Conservation (phyloP, 108 stramenopile species). For the Cylindrotheca fusiformis region DNA sequence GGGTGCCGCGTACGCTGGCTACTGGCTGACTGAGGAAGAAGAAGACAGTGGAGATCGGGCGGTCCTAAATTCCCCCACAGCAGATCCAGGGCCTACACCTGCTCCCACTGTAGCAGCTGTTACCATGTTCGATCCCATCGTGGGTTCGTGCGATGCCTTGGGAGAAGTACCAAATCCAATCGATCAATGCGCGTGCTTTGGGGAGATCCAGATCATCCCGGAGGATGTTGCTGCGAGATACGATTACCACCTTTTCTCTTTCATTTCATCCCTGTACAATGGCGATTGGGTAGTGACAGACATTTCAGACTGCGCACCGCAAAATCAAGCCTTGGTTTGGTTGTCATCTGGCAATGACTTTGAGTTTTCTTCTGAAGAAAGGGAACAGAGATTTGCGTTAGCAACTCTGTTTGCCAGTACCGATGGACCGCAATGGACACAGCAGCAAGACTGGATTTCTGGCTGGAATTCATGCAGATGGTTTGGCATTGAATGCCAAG, state of each 20-base stretch:
- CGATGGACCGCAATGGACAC: slow-evolving; percentile 20
- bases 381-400: slow-evolving; percentile 30
- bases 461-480: slow-evolving; percentile 24
- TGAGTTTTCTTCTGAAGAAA: slow-evolving; percentile 9
- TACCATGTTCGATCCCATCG: slow-evolving; percentile 17
- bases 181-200: slow-evolving; percentile 40
- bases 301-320: slow-evolving; percentile 27
- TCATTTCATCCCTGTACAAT: slow-evolving; percentile 27
- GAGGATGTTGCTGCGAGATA: slow-evolving; percentile 33
- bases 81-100: no score
- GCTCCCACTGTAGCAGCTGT: slow-evolving; percentile 17
- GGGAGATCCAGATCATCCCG: slow-evolving; percentile 27
- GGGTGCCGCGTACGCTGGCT: slow-evolving; percentile 20
- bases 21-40: slow-evolving; percentile 13
- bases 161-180: slow-evolving; percentile 21
- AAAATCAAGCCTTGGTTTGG: slow-evolving; percentile 46
- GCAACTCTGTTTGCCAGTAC: slow-evolving; percentile 24
- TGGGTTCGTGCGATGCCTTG: slow-evolving; percentile 22
- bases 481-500: slow-evolving; percentile 36
- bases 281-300: slow-evolving; percentile 11
- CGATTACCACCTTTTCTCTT: slow-evolving; percentile 14
- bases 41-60: background rate
- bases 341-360: slow-evolving; percentile 35
- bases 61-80: background rate
- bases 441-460: slow-evolving; percentile 16